Evolutionary conservation across 495 filamentous ascomycete genomes (phyloP), one percentile per base, ranked within the genome.

Genomic region (Niebla homalea): DNA sequence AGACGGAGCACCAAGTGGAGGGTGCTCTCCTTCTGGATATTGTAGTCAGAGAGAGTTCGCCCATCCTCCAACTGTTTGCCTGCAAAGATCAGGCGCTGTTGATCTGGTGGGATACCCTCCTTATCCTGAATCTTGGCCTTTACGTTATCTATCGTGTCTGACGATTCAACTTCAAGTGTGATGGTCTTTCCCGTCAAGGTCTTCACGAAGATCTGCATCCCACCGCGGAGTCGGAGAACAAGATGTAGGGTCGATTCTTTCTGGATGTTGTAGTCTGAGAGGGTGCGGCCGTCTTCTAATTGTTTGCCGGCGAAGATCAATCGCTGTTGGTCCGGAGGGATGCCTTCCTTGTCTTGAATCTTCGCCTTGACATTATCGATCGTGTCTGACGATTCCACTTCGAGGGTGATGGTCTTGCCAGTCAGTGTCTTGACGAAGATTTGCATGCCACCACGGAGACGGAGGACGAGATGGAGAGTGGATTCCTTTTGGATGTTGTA

Each of bases 341-440:
- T 95, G 40, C 89, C 89, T 67, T 95, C 89, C 76, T 95, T 94
- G 60, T 94, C 90, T 68, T 97, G 90, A 37, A 97, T 97, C 79
- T 97, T 97, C 53, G 73, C 76, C 80, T 97, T 97, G 52, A 97
- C 90, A 57, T 96, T 97, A 74, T 97, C 92, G 71, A 97, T 96
- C 12, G 90, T 96, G 63, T 97, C 90, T 76, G 76, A 80, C 0
- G 76, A 80, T 62, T 84, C 80, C 7, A 84, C 80, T 57, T 84
- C 80, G 43, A 84, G 62, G 3, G 80, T 84, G 57, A 84, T 84
- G 2, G 80, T 84, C 67, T 84, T 84, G 54, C 80, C 80, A 10
- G 80, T 84, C 35, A 84, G 68, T 1, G 80, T 84, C 72, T 84
- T 84, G 44, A 84, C 80, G 63, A 84, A 76, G 52, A 84, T 84